Conservation (phyloP, 192 early-diverging fungal genomes). For the Spizellomyces punctatus region DNA sequence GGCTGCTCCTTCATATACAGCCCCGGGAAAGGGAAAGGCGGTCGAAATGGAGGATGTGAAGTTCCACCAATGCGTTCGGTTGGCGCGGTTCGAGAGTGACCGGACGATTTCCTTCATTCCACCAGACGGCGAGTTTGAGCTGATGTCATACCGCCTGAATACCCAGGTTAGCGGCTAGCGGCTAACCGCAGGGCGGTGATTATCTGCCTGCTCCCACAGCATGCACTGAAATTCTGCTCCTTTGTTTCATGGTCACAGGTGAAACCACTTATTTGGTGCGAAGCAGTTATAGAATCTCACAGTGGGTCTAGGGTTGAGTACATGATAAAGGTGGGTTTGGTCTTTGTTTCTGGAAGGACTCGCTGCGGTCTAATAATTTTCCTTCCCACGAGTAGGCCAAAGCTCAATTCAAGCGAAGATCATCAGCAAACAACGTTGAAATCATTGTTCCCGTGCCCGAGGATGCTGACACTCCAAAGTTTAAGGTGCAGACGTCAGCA, state of each 20-base stretch:
- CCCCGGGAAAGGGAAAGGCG: conserved; percentile 38
- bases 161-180: conserved; percentile 73
- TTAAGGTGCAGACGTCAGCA: conserved; percentile 65
- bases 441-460: conserved; percentile 97
- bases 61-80: conserved; percentile 98
- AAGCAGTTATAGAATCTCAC: conserved; percentile 82
- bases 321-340: conserved; percentile 68
- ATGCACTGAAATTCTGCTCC: background rate
- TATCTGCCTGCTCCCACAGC: background rate
- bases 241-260: conserved; percentile 56
- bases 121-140: conserved; percentile 97
- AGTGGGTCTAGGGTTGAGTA: conserved; percentile 93
- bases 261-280: conserved; percentile 88
- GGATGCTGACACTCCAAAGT: conserved; percentile 96
- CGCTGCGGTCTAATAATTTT: background rate
- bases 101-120: conserved; percentile 98
- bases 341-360: background rate
- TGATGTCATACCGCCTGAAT: conserved; percentile 89
- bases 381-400: conserved; percentile 63
- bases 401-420: conserved; percentile 96
- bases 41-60: conserved; percentile 98
- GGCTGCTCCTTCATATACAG: background rate
- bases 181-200: conserved; percentile 18
- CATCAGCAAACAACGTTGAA: conserved; percentile 97
- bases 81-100: conserved; percentile 94